Conservation (phyloP, 306 rosid genomes). For the Prosopis cineraria region DNA sequence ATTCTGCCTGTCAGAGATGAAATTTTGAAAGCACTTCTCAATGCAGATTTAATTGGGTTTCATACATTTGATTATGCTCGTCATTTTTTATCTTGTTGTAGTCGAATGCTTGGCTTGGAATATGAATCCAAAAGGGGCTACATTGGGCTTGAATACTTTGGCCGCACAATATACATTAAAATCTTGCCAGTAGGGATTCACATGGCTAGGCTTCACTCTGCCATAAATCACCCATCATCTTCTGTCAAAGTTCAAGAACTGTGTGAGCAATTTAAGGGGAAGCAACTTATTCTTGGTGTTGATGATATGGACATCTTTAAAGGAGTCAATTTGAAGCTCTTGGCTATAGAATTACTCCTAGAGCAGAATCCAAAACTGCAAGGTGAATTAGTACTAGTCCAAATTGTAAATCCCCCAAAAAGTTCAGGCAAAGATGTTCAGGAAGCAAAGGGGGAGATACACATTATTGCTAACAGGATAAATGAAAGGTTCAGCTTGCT, state of each 20-base stretch:
- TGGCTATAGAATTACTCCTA: conserved; percentile 75
- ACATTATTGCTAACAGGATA: conserved; percentile 51
- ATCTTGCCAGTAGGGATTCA: conserved; percentile 84
- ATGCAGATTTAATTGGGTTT: conserved; percentile 80
- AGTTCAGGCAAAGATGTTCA: conserved; percentile 63
- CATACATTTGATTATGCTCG: conserved; percentile 95
- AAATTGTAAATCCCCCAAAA: conserved; percentile 78
- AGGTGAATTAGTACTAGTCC: conserved; percentile 67
- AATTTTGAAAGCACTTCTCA: conserved; percentile 71
- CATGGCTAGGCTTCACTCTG: conserved; percentile 71
- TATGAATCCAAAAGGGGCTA: conserved; percentile 75
- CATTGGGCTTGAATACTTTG: conserved; percentile 81
- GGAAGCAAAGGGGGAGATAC: conserved; percentile 57
- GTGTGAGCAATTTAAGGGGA: conserved; percentile 56
- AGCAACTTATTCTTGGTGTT: conserved; percentile 67
- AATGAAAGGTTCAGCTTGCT: conserved; percentile 59
- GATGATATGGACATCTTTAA: conserved; percentile 90
- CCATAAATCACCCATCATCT: conserved; percentile 57
- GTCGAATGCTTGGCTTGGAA: conserved; percentile 82
- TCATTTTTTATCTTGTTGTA: conserved; percentile 83
- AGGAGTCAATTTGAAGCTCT: conserved; percentile 75
- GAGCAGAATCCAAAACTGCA: conserved; percentile 50
- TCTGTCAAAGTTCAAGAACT: conserved; percentile 60
- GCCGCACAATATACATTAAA: conserved; percentile 76
- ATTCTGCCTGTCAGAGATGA: conserved; percentile 83